These are phyloP conservation scores for Camelina neglecta DNA, from an alignment of 345 rosid genomes.

Conservation along the genomic window DNA sequence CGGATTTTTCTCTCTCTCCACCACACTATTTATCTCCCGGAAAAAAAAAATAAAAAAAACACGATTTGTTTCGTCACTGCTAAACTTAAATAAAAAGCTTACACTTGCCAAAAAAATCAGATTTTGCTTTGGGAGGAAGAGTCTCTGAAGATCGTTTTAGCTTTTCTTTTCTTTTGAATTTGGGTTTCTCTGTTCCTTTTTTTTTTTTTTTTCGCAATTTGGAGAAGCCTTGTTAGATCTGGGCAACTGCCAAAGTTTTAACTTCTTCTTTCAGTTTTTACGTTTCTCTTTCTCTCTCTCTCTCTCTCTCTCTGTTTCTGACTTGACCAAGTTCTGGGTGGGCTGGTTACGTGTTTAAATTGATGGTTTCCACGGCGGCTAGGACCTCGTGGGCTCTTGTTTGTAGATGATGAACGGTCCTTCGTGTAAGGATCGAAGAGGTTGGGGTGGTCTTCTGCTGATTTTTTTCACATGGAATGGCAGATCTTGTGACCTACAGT, in stretches of 20 bases:
- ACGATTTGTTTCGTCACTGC: not conserved
- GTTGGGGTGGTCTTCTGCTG: slow-evolving; percentile 70
- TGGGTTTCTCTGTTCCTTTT: not conserved
- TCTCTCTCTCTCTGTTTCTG: not conserved
- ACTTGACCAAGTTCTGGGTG: not conserved
- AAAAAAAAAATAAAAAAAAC: not conserved
- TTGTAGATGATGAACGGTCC: slow-evolving; percentile 81
- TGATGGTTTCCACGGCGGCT: slow-evolving; percentile 52
- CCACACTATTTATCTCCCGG: slow-evolving; percentile 10
- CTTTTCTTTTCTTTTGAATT: not conserved
- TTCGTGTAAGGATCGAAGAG: slow-evolving; percentile 80
- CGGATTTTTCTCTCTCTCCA: slow-evolving; percentile 32
- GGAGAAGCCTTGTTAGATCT: slow-evolving; percentile 44
- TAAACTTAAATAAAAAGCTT: not conserved
- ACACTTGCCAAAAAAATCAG: slow-evolving; percentile 6
- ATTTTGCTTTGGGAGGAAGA: not conserved
- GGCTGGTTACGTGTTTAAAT: slow-evolving; percentile 30
- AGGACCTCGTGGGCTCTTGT: slow-evolving; percentile 40
- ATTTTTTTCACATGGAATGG: slow-evolving; percentile 94
- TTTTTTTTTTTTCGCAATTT: not conserved
- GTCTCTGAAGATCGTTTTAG: slow-evolving; percentile 25
- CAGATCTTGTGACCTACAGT: slow-evolving; percentile 93
- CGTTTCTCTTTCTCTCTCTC: not conserved
- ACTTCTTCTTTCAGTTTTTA: not conserved
- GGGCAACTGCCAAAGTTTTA: slow-evolving; percentile 21